phyloP scores from a whole-genome alignment of 2,329 filamentous ascomycete genomes.

The Amphichorda felina region DNA sequence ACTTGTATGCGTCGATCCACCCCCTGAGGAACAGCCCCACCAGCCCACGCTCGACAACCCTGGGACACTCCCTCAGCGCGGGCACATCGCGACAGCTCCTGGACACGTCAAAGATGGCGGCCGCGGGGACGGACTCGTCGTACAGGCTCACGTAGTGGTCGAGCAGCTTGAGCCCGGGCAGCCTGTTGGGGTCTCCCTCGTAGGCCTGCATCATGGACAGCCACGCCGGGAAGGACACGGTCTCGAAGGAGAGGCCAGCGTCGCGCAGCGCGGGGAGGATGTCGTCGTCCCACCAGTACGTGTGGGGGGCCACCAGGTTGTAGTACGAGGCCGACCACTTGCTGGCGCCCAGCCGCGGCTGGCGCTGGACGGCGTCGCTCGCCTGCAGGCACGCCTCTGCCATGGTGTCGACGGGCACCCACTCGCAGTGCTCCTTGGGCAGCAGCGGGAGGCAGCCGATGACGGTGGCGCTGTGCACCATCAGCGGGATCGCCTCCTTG shows the following conservation, averaged over 20 bases:
- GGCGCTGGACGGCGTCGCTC: slow-evolving; percentile 10
- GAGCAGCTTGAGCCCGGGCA: slow-evolving; percentile 39
- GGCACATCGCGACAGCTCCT: too few relatives aligned
- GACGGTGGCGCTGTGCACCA: slow-evolving; percentile 33
- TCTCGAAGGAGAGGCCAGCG: slow-evolving; percentile 31
- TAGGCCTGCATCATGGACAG: slow-evolving; percentile 27
- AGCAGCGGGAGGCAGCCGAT: slow-evolving; percentile 34
- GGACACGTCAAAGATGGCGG: too few relatives aligned
- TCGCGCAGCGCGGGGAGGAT: slow-evolving; percentile 33
- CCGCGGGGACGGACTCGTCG: too few relatives aligned
- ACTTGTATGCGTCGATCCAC: too few relatives aligned
- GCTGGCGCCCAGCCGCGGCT: slow-evolving; percentile 20
- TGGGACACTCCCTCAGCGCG: too few relatives aligned
- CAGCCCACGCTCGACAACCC: too few relatives aligned
- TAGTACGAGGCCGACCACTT: too few relatives aligned
- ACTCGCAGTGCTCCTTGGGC: slow-evolving; percentile 27
- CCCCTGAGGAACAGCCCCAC: too few relatives aligned
- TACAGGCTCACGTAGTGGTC: slow-evolving; percentile 33
- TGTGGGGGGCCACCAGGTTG: slow-evolving; percentile 35
- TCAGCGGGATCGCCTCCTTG: slow-evolving; percentile 39
- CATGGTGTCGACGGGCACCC: slow-evolving; percentile 29
- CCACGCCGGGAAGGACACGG: slow-evolving; percentile 30
- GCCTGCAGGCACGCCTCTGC: slow-evolving; percentile 21
- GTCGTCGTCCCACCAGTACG: slow-evolving; percentile 36
- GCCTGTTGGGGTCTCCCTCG: slow-evolving; percentile 28